Evolutionary conservation across 1,139 yeast genomes (phyloP).

Genomic region (Zygosaccharomyces sapae): DNA sequence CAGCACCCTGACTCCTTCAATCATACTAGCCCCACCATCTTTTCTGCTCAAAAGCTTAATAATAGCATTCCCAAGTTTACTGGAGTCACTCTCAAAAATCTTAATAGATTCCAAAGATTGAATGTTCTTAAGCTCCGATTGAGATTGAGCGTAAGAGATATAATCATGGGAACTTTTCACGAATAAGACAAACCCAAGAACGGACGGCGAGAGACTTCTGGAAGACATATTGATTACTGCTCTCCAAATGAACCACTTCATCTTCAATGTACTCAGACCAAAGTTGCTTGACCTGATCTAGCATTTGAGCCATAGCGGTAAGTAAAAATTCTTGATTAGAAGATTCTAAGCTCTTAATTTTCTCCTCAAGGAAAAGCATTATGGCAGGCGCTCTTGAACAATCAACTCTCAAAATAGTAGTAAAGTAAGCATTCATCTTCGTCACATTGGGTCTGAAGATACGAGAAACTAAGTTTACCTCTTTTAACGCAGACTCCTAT

Average conservation of each 20-base stretch:
- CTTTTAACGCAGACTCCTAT: conserved; percentile 53
- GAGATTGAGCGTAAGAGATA: conserved; percentile 10
- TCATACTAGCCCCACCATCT: conserved; percentile 10
- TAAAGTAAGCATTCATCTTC: conserved; percentile 40
- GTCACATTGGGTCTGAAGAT: conserved; percentile 50
- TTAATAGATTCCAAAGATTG: conserved; percentile 15
- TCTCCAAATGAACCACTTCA: conserved; percentile 53
- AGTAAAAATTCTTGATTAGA: conserved; percentile 67
- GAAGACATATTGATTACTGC: conserved; percentile 44
- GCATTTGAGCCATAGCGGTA: conserved; percentile 48
- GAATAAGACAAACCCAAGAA: conserved; percentile 46
- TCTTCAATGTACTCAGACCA: conserved; percentile 60
- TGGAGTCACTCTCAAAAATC: conserved; percentile 20
- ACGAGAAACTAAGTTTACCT: conserved; percentile 48
- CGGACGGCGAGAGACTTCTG: conserved; percentile 42
- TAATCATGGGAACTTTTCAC: conserved; percentile 39
- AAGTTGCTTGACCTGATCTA: conserved; percentile 47
- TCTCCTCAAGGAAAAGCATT: conserved; percentile 40
- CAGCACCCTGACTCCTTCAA: conserved; percentile 9
- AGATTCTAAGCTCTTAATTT: conserved; percentile 39
- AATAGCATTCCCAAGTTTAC: conserved; percentile 21
- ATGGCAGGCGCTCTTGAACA: conserved; percentile 45
- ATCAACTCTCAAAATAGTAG: conserved; percentile 40
- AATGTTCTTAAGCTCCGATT: conserved; percentile 13
- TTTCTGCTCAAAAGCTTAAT: conserved; percentile 19